Base-by-base conservation (phyloP, 2,329 filamentous ascomycete genomes). In the Myriosclerotinia duriaeana region DNA sequence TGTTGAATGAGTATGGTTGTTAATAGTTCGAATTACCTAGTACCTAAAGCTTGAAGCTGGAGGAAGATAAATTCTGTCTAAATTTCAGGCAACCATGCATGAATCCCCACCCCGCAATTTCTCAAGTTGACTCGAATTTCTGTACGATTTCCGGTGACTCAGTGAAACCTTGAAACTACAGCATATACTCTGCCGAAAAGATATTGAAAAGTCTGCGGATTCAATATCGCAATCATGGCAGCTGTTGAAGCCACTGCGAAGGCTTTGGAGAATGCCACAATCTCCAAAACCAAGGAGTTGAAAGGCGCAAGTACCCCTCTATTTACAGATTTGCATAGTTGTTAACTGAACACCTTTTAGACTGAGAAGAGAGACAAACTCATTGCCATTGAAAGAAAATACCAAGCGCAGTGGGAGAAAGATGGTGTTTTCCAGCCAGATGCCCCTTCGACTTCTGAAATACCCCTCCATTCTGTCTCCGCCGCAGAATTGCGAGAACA, bases 361-460 rank as follows among this genome's bases (percentile, higher is more conserved):
- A 96, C 93, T 50, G 92, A 96, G 75, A 96, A 96, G 81, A 84
- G 93, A 77, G 92, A 96, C 76, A 85, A 88, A 61, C 83, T 96
- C 72, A 89, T 95, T 73, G 87, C 87, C 42, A 85, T 89, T 74
- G 94, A 98, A 82, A 96, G 95, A 81, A 93, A 93, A 77, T 97
- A 96, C 80, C 94, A 98, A 80, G 82, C 88, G 76, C 83, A 89
- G 85, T 96, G 92, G 92, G 86, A 89, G 75, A 83, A 91, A 67
- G 82, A 87, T 72, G 84, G 85, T 70, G 82, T 97, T 72, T 99
- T 98, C 84, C 85, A 97, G 79, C 85, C 89, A 73, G 83, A 98
- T 79, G 93, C 95, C 34, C 95, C 95, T 44, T 87, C 90, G 26
- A 87, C 88, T 63, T 80, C 84, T 70, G 93, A 97, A 72, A 85